These are phyloP conservation scores for Phoma sp. DNA, from an alignment of 2,329 filamentous ascomycete genomes.

Conservation along the genomic window DNA sequence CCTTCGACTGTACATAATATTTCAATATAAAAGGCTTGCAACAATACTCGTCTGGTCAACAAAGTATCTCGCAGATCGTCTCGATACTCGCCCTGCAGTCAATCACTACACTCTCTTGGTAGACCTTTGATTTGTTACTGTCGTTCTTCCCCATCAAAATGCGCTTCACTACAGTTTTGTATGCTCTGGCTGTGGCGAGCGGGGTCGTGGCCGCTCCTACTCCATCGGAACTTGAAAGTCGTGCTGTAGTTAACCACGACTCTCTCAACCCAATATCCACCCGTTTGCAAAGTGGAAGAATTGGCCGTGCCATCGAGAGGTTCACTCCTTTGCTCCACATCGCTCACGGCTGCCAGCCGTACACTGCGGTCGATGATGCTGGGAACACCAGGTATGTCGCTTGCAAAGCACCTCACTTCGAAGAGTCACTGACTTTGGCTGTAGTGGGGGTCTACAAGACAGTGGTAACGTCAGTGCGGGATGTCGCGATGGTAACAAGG, in stretches of 20 bases:
- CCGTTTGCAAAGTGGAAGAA: slow-evolving; percentile 56
- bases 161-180: not conserved
- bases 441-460: slow-evolving; percentile 53
- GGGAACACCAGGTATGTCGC: slow-evolving; percentile 64
- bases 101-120: not conserved
- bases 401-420: not conserved
- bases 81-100: too few relatives aligned
- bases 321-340: slow-evolving; percentile 64
- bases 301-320: slow-evolving; percentile 59
- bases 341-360: slow-evolving; percentile 66
- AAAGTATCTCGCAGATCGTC: not conserved
- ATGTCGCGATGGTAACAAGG: slow-evolving; percentile 52
- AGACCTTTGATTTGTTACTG: not conserved
- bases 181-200: not conserved
- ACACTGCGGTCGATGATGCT: slow-evolving; percentile 64
- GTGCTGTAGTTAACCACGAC: slow-evolving; percentile 53
- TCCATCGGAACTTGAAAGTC: slow-evolving; percentile 15
- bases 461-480: slow-evolving; percentile 49
- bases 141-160: not conserved
- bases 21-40: not conserved
- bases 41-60: not conserved
- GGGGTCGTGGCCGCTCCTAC: not conserved
- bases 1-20: not conserved
- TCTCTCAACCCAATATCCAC: slow-evolving; percentile 60
- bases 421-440: not conserved